Evolutionary conservation across 2,329 filamentous ascomycete genomes (phyloP).

Genomic region (Mollisiaceae sp.): DNA sequence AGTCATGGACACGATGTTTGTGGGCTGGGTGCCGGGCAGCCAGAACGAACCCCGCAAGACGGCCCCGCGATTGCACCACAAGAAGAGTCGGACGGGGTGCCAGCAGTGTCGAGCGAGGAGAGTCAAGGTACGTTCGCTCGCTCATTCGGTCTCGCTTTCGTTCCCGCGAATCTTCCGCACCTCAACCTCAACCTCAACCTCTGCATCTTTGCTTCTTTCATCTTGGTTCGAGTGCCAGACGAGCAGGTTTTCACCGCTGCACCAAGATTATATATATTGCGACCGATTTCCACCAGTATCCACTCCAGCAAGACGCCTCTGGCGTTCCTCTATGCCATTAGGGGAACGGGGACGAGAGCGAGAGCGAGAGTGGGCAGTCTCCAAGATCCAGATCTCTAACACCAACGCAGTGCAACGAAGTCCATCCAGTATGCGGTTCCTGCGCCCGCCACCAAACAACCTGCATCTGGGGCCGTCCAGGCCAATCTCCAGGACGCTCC

Average conservation of each 20-base stretch:
- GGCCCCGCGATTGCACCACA: slow-evolving; percentile 34
- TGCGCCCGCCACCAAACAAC: slow-evolving; percentile 30
- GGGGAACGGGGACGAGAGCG: not conserved
- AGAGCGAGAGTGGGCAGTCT: too few relatives aligned
- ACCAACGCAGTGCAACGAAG: slow-evolving; percentile 33
- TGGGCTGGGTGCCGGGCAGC: slow-evolving; percentile 21
- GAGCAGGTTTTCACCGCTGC: not conserved
- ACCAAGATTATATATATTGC: not conserved
- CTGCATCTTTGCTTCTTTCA: not conserved
- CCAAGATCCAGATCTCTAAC: slow-evolving; percentile 4
- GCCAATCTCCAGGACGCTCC: slow-evolving; percentile 3
- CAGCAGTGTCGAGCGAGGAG: slow-evolving; percentile 41
- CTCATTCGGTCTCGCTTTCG: slow-evolving; percentile 17
- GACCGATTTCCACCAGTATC: not conserved
- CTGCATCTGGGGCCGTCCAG: slow-evolving; percentile 29
- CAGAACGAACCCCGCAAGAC: slow-evolving; percentile 17
- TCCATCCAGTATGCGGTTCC: slow-evolving; percentile 30
- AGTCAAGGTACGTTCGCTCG: slow-evolving; percentile 40
- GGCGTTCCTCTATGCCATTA: not conserved
- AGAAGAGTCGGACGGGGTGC: slow-evolving; percentile 43
- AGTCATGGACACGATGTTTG: slow-evolving; percentile 19
- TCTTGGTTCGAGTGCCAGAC: not conserved
- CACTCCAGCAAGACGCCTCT: not conserved
- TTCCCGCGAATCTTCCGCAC: not conserved
- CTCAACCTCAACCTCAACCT: not conserved